Percentiles rank a stretch among this genome's conserved stretches.
These are phyloP conservation scores for Letharia columbiana DNA, from an alignment of 495 filamentous ascomycete species.

Conservation along the genomic window DNA sequence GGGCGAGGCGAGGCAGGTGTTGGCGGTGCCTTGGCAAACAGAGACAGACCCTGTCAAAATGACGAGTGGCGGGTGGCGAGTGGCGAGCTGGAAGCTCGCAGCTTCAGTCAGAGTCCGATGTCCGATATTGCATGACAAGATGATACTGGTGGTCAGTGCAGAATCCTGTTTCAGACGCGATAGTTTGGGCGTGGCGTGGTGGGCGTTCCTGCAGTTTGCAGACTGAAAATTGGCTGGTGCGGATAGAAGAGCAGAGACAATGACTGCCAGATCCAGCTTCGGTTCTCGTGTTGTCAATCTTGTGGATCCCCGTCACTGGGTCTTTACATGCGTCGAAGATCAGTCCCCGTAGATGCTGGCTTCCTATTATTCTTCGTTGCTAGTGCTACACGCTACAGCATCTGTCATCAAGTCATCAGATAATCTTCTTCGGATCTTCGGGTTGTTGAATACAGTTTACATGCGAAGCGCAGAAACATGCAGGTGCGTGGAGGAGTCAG, in stretches of 20 bases:
- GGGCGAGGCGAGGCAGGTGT: background rate
- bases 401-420: constrained; percentile 1
- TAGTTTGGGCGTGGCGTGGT: background rate
- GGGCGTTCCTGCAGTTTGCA: background rate
- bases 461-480: background rate
- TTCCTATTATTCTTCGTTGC: constrained; percentile 12
- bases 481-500: background rate
- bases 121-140: background rate
- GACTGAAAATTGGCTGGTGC: background rate
- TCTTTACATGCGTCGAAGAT: background rate
- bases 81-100: background rate
- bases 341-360: background rate
- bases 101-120: background rate
- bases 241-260: background rate
- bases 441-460: background rate
- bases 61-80: background rate
- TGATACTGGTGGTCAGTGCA: background rate
- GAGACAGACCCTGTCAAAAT: background rate
- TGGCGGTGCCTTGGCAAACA: background rate
- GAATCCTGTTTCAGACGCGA: constrained; percentile 1
- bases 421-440: background rate
- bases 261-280: background rate
- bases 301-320: background rate
- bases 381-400: background rate
- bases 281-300: background rate